Percentiles rank a stretch among this genome's conserved stretches.
Evolutionary conservation across 345 rosid genomes (phyloP).

Genomic region (Euclidium syriacum): DNA sequence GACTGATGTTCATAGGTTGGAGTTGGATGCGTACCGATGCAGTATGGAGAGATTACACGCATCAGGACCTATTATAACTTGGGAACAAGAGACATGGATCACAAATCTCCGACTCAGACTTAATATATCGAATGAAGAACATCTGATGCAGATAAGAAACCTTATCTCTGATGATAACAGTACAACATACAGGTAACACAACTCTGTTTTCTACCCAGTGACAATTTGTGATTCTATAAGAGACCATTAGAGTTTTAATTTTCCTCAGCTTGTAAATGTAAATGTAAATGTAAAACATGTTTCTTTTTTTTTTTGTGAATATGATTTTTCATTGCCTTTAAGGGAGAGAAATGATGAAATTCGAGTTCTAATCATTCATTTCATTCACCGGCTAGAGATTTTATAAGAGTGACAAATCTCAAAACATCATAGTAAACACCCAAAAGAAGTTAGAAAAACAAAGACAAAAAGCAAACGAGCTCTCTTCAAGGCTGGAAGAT

Average conservation of each 20-base stretch:
- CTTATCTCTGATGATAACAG: conserved; percentile 58
- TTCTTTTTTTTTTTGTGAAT: neutral
- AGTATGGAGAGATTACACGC: conserved; percentile 71
- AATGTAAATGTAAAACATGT: neutral
- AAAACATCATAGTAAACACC: neutral
- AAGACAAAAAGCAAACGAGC: neutral
- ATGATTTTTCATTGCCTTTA: too few species aligned
- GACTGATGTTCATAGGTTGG: conserved; percentile 56
- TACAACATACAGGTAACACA: conserved; percentile 45
- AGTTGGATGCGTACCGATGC: conserved; percentile 62
- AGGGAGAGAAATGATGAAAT: too few species aligned
- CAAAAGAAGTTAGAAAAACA: too few species aligned
- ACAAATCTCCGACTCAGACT: conserved; percentile 74
- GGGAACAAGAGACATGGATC: conserved; percentile 86
- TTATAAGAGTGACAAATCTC: too few species aligned
- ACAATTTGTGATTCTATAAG: too few species aligned
- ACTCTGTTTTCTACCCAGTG: too few species aligned
- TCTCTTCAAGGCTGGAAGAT: neutral
- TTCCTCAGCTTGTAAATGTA: conserved; percentile 2
- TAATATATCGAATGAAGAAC: conserved; percentile 80
- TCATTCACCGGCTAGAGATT: too few species aligned
- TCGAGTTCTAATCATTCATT: too few species aligned
- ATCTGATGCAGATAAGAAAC: conserved; percentile 67
- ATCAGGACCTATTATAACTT: conserved; percentile 63
- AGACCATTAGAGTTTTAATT: too few species aligned